Base-by-base conservation (phyloP, 2,329 filamentous ascomycete species). In the Graphilbum ipis-grandicollis region DNA sequence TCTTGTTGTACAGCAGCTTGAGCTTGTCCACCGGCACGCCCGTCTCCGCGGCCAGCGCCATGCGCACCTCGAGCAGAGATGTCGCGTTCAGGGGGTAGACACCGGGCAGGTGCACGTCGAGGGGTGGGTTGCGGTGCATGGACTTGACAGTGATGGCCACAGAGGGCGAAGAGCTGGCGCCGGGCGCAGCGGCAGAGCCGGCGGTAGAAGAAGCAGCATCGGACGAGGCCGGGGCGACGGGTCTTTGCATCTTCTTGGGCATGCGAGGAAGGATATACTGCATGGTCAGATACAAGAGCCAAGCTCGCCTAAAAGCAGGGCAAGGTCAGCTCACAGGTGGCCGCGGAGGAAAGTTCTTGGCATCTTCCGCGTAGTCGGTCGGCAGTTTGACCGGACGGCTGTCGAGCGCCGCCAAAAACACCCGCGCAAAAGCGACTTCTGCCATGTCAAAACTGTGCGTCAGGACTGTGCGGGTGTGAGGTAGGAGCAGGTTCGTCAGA, bases 281-380 rank as follows among this genome's bases (percentile, higher is more conserved):
- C 3, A 4, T 3, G 7, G 33, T 31, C 15, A 31, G 26, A 12
- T 9, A 22, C n/a, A 33, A 7, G 12, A 5, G 3, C 13, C 12
- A 14, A 31, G 29, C 7, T 8, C 12, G 23, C 12, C 23, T 7
- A 8, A 25, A 7, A 12, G 8, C 23, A 12, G 23, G 23, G 8
- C 23, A 25, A 25, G 12, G 33, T 26, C 41, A 35, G 55, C 75
- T 22, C 70, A 94, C 88, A 14, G 85, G 79, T 45, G 75, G 67
- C 43, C 80, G 74, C 19, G 79, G 63, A 19, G 82, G 79, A 53
- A 88, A 86, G 46, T 68, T 73, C 49, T 75, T 76, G 35, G 83
- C 75, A 52, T 94, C 83, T 57, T 88, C 82, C 56, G 92, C 76
- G 72, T 94, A 80, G 56, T 96, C 84, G 45, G 81, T 65, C n/a